phyloP scores from a whole-genome alignment of 805 yeast genomes.

The Suhomyces sp. region DNA sequence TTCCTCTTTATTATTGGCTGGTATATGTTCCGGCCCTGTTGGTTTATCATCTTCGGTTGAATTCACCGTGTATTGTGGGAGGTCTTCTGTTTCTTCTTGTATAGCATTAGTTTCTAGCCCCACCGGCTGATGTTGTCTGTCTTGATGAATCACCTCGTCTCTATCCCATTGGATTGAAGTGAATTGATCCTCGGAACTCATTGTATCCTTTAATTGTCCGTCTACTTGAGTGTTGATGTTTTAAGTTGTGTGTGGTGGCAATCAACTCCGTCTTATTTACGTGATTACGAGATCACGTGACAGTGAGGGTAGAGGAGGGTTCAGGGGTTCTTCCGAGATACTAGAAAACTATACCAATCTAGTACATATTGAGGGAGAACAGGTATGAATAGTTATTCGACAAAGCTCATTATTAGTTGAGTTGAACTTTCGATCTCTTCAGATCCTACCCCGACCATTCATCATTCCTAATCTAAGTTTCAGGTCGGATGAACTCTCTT shows the following conservation, averaged over 20 bases:
- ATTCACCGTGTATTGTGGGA: not conserved
- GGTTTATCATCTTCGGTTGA: not conserved
- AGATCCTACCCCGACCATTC: too few species aligned
- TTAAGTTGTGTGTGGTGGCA: too few species aligned
- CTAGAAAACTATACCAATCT: too few species aligned
- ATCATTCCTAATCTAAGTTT: too few species aligned
- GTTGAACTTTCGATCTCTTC: too few species aligned
- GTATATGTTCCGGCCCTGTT: not conserved
- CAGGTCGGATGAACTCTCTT: too few species aligned
- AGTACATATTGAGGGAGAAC: too few species aligned
- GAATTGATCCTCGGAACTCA: conserved; percentile 48
- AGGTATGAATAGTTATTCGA: too few species aligned
- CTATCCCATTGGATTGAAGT: conserved; percentile 60
- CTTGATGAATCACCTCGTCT: conserved; percentile 30
- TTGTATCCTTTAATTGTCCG: conserved; percentile 10
- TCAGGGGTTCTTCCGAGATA: too few species aligned
- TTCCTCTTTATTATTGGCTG: not conserved
- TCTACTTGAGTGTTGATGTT: too few species aligned
- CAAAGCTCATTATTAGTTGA: too few species aligned
- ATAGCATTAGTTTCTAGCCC: conserved; percentile 1
- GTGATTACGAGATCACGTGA: conserved; percentile 1
- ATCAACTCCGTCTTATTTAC: not conserved
- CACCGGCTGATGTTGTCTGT: too few species aligned
- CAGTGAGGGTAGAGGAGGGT: not conserved
- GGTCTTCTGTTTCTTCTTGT: conserved; percentile 2